A percentile compares a stretch with the other conserved stretches of the same genome.
phyloP scores from a whole-genome alignment of 305 asterid genomes.

The Coffea humblotiana region DNA sequence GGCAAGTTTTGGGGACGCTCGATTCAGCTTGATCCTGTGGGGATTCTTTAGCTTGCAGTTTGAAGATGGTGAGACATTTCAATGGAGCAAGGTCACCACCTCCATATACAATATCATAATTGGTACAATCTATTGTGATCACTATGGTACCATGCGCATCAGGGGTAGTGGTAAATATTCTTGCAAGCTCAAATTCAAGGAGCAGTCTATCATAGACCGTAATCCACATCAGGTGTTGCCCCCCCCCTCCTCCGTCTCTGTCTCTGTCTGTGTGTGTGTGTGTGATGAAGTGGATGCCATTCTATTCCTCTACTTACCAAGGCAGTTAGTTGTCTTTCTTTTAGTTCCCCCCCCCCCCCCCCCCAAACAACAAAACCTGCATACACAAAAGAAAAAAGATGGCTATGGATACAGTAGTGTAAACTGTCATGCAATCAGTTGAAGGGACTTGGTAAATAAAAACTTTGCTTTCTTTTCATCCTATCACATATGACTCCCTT shows the following conservation, averaged over 20 bases:
- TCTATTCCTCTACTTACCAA: neutral
- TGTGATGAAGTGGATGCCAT: neutral
- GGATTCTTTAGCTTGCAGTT: conserved; percentile 85
- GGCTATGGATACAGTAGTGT: neutral
- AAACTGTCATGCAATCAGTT: neutral
- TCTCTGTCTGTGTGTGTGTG: neutral
- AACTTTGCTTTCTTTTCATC: neutral
- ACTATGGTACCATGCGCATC: conserved; percentile 96
- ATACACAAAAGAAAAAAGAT: neutral
- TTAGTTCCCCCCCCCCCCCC: neutral
- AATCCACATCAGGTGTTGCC: conserved; percentile 86
- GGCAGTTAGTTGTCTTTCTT: neutral
- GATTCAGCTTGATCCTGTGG: conserved; percentile 98
- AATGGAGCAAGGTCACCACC: conserved; percentile 99
- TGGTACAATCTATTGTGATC: conserved; percentile 94
- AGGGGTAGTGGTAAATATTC: conserved; percentile 89
- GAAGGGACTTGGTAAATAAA: neutral
- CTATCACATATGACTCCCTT: neutral
- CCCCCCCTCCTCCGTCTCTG: neutral
- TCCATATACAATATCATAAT: conserved; percentile 90
- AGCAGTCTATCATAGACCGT: conserved; percentile 96
- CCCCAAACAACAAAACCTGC: too few species aligned
- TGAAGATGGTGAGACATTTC: conserved; percentile 93
- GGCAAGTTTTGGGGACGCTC: conserved; percentile 99
- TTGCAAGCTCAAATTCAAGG: conserved; percentile 97